Evolutionary conservation across 2,329 filamentous ascomycete genomes (phyloP).

Genomic region (Trichoderma gracile): DNA sequence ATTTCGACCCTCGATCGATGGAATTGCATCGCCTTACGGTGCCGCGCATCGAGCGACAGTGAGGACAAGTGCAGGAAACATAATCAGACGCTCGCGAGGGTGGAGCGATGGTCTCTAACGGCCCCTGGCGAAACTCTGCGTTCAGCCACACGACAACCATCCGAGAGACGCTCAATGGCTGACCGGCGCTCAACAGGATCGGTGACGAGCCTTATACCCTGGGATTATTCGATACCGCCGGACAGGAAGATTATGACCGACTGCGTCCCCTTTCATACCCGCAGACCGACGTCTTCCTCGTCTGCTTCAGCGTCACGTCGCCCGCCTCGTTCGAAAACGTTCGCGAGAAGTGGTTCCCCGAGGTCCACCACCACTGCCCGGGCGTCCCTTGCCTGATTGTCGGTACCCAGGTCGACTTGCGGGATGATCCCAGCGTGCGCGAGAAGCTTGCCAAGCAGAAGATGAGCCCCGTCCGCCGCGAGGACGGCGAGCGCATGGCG

Average conservation of each 20-base stretch:
- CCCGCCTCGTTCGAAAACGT: constrained; percentile 99
- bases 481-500: constrained; percentile 94
- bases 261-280: constrained; percentile 95
- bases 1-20: background rate
- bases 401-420: constrained; percentile 93
- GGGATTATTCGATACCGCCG: constrained; percentile 95
- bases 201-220: constrained; percentile 98
- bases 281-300: constrained; percentile 97
- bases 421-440: constrained; percentile 81
- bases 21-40: background rate
- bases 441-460: constrained; percentile 95
- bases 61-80: background rate
- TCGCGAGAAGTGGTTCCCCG: constrained; percentile 97
- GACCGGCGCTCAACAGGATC: constrained; percentile 64
- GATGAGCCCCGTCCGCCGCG: constrained; percentile 88
- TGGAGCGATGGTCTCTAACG: background rate
- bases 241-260: constrained; percentile 99
- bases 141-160: background rate
- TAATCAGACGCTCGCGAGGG: background rate
- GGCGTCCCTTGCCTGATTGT: constrained; percentile 97
- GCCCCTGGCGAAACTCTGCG: background rate
- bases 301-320: constrained; percentile 97
- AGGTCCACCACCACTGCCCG: constrained; percentile 97
- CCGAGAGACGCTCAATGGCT: constrained; percentile 7
- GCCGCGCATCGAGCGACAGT: constrained; percentile 1